Conservation (phyloP, 257 asterid species). For the Solanum gandarillasii region DNA sequence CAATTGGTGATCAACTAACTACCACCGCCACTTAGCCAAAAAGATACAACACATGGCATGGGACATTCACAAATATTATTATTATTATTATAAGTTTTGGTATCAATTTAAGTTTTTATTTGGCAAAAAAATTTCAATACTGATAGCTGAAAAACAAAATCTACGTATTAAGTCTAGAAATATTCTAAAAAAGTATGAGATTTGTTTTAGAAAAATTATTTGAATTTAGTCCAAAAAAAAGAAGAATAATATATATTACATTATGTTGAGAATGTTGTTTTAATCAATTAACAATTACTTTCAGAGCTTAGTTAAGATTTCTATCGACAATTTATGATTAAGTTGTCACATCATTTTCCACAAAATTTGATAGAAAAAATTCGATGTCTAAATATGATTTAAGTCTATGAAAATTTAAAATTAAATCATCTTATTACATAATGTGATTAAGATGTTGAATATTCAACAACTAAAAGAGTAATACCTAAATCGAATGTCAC, state of each 20-base stretch:
- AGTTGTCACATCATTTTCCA: background rate
- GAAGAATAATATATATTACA: no score
- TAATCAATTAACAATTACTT: background rate
- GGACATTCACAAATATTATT: background rate
- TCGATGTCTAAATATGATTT: no score
- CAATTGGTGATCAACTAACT: background rate
- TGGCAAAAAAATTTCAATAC: background rate
- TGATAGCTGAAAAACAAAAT: background rate
- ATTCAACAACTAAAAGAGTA: background rate
- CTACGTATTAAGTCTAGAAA: no score
- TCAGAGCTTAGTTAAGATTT: background rate
- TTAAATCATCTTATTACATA: no score
- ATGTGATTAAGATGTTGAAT: no score
- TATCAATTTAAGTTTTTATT: background rate
- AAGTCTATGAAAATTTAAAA: background rate
- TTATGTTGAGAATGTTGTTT: background rate
- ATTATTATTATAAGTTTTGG: background rate
- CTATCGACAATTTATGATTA: background rate
- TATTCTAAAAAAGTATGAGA: no score
- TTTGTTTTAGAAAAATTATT: background rate
- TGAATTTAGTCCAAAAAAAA: background rate
- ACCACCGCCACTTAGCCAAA: background rate
- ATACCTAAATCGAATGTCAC: background rate
- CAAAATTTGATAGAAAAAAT: background rate
- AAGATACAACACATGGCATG: background rate